Evolutionary conservation across 2,329 filamentous ascomycete species (phyloP).

Genomic region (Penicillium expansum): DNA sequence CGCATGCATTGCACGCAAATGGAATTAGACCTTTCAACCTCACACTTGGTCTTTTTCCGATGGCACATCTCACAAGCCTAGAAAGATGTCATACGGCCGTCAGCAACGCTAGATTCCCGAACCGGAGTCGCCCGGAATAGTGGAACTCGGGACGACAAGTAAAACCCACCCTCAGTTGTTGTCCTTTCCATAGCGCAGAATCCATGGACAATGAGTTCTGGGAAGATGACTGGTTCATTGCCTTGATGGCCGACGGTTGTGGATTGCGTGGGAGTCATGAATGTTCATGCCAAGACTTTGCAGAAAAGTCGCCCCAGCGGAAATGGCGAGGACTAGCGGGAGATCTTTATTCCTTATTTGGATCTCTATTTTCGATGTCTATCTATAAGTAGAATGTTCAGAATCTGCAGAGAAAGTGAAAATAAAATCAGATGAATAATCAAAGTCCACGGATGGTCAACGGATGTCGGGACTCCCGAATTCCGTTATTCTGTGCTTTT

Average conservation of each 20-base stretch:
- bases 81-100: neutral
- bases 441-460: neutral
- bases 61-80: slow-evolving; percentile 90
- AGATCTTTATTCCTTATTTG: slow-evolving; percentile 6
- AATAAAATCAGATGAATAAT: slow-evolving; percentile 1
- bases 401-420: neutral
- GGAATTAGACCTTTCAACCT: slow-evolving; percentile 73
- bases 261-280: slow-evolving; percentile 13
- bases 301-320: neutral
- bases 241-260: slow-evolving; percentile 11
- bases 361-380: neutral
- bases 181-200: neutral
- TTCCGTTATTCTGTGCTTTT: slow-evolving; percentile 2
- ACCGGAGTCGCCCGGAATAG: neutral
- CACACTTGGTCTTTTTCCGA: slow-evolving; percentile 86
- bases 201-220: slow-evolving; percentile 5
- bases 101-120: neutral
- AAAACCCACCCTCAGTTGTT: slow-evolving; percentile 1
- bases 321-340: slow-evolving; percentile 1
- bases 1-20: slow-evolving; percentile 83
- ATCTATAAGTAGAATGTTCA: neutral
- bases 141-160: neutral
- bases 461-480: slow-evolving; percentile 12
- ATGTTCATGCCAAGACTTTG: slow-evolving; percentile 20
- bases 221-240: neutral